Base-by-base conservation (phyloP, 2,329 filamentous ascomycete genomes). In the Zasmidium angulare region DNA sequence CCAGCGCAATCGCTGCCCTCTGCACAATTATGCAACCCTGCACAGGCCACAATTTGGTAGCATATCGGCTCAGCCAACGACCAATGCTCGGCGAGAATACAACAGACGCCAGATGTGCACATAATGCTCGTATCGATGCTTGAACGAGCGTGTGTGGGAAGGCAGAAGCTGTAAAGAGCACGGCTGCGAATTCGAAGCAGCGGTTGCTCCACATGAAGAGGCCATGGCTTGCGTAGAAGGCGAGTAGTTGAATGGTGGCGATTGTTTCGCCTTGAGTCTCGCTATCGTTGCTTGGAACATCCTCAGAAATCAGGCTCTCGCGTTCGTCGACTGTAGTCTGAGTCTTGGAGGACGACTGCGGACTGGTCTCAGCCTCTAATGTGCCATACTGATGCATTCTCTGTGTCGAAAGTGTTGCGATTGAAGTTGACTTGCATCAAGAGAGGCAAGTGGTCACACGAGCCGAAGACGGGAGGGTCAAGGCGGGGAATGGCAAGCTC, bases 191-290 rank as follows among this genome's bases (percentile, higher is more conserved):
- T 31, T 55, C 57, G 31, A 55, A 55, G 31, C 23, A 40, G 22
- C 57, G 52, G 24, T 59, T 59, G 23, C 51, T 59, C 47, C 51
- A 47, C 52, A 59, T 59, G 52, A 59, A 59, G 31, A 55, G 36
- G 17, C 46, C 57, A 19, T 59, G 57, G 31, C 51, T 54, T 1
- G 14, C 17, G 36, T 59, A 55, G 36, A 52, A 55, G 2, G 26
- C 12, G n/a, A 50, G 26, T 2, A 58, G 50, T n/a, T 26, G 24
- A 2, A 2, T 19, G 3, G 9, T 20, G 36, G 22, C 24, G 40
- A 53, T 26, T 10, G 19, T 31, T 21, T 49, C 46, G 20, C 46
- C 17, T 4, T 10, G 10, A 21, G 20, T 49, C 9, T 22, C 46
- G 17, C 10, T n/a, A n/a, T 58, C 55, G 50, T 17, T 22, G 19